Evolutionary conservation across 2,329 filamentous ascomycete species (phyloP).

Genomic region (Aspergillus sergii): DNA sequence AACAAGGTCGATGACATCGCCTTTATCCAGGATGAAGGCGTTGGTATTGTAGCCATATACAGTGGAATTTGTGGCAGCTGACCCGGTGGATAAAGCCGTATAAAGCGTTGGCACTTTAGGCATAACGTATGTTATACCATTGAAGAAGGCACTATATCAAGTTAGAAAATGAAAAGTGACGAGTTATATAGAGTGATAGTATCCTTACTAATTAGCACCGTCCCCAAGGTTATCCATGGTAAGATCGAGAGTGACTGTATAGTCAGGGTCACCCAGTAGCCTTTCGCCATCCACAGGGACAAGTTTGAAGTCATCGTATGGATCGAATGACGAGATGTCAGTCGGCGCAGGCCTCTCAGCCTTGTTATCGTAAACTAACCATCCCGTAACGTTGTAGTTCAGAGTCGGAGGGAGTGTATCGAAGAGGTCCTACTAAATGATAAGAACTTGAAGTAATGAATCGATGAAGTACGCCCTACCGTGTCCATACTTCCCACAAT

Average conservation of each 20-base stretch:
- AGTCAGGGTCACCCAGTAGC: constrained; percentile 62
- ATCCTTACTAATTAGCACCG: constrained; percentile 37
- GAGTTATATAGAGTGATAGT: background rate
- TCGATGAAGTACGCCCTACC: constrained; percentile 26
- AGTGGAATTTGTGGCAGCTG: constrained; percentile 55
- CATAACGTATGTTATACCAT: constrained; percentile 31
- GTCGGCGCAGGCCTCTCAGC: constrained; percentile 31
- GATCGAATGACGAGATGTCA: constrained; percentile 51
- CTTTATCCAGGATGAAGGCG: constrained; percentile 43
- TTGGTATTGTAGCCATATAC: constrained; percentile 70
- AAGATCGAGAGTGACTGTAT: constrained; percentile 69
- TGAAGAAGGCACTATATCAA: constrained; percentile 21
- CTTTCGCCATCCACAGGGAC: constrained; percentile 68
- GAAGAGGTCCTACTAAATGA: background rate
- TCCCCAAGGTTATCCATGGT: constrained; percentile 56
- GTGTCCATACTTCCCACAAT: constrained; percentile 48
- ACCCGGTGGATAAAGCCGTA: constrained; percentile 29
- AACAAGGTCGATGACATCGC: constrained; percentile 47
- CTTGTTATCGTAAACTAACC: constrained; percentile 66
- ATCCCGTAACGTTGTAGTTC: constrained; percentile 52
- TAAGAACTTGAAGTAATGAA: constrained; percentile 32
- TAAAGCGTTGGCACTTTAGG: constrained; percentile 36
- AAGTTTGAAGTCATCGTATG: constrained; percentile 74
- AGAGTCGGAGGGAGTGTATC: constrained; percentile 33
- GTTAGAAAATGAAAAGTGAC: background rate